phyloP scores from a whole-genome alignment of 2,329 filamentous ascomycete genomes.

The Calonectria leucothoes region DNA sequence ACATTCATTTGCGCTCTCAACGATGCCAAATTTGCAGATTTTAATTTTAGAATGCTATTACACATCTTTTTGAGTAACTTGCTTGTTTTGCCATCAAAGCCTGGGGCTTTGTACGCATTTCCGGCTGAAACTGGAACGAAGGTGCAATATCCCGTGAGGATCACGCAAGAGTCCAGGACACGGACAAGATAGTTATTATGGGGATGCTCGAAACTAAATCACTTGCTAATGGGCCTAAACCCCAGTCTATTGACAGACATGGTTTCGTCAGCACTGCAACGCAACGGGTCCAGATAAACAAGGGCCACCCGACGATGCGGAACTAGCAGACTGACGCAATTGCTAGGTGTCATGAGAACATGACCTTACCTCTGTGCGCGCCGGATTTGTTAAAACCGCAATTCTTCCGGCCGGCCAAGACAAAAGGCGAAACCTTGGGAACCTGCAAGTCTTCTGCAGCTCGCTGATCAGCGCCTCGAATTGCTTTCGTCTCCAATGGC shows the following conservation, averaged over 20 bases:
- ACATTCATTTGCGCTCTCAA: background rate
- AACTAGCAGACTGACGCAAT: conserved; percentile 33
- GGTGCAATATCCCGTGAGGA: background rate
- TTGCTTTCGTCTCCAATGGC: background rate
- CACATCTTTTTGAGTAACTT: too few relatives aligned
- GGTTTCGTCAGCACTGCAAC: background rate
- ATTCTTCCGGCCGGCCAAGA: background rate
- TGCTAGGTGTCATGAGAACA: conserved; percentile 28
- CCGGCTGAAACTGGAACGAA: background rate
- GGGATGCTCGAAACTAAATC: background rate
- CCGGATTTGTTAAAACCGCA: background rate
- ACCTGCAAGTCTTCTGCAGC: background rate
- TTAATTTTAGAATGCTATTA: too few relatives aligned
- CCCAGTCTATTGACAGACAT: background rate
- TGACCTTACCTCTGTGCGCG: background rate
- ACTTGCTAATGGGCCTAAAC: background rate
- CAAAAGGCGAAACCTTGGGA: background rate
- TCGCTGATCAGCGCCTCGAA: background rate
- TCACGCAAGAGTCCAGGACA: background rate
- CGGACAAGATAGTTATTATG: background rate
- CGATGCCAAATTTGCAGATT: background rate
- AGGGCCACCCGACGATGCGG: background rate
- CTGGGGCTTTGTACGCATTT: background rate
- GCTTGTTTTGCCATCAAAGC: background rate
- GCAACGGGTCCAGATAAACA: background rate